Percentiles rank a stretch among this genome's conserved stretches.
These are phyloP conservation scores for Hemerocallis citrina DNA, from an alignment of 106 monocot species.

Conservation along the genomic window DNA sequence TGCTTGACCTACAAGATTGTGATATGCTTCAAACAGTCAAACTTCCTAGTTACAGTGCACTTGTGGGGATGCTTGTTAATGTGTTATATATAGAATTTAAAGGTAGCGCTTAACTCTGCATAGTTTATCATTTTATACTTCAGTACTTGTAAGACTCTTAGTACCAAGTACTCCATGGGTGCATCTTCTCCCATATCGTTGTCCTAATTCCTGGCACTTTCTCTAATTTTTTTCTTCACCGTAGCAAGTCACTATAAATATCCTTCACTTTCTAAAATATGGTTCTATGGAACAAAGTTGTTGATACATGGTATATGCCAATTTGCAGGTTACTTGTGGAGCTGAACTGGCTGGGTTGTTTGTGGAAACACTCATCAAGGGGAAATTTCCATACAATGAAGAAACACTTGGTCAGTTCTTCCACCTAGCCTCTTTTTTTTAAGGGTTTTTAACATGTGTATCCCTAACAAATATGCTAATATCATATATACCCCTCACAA, in stretches of 20 bases:
- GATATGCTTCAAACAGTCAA: too few relatives aligned
- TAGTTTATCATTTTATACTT: too few relatives aligned
- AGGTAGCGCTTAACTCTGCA: too few relatives aligned
- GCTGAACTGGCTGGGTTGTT: constrained; percentile 70
- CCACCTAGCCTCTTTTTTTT: too few relatives aligned
- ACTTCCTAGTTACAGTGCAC: too few relatives aligned
- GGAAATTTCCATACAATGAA: constrained; percentile 46
- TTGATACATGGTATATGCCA: background rate
- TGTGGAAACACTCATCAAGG: constrained; percentile 80
- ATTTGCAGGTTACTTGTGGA: constrained; percentile 80
- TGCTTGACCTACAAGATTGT: too few relatives aligned
- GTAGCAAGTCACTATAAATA: background rate
- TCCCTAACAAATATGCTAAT: too few relatives aligned
- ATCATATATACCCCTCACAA: too few relatives aligned
- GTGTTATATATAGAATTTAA: too few relatives aligned
- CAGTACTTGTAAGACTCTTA: too few relatives aligned
- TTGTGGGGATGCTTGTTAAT: too few relatives aligned
- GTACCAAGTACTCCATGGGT: background rate
- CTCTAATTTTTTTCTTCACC: background rate
- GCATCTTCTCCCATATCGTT: constrained; percentile 1
- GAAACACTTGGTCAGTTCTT: constrained; percentile 68
- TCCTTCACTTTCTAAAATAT: background rate
- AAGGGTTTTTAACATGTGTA: too few relatives aligned
- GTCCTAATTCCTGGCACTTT: background rate
- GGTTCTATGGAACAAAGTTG: background rate